Evolutionary conservation across 225 moss, liverwort and hornwort genomes (phyloP).

Genomic region (Climacium dendroides): DNA sequence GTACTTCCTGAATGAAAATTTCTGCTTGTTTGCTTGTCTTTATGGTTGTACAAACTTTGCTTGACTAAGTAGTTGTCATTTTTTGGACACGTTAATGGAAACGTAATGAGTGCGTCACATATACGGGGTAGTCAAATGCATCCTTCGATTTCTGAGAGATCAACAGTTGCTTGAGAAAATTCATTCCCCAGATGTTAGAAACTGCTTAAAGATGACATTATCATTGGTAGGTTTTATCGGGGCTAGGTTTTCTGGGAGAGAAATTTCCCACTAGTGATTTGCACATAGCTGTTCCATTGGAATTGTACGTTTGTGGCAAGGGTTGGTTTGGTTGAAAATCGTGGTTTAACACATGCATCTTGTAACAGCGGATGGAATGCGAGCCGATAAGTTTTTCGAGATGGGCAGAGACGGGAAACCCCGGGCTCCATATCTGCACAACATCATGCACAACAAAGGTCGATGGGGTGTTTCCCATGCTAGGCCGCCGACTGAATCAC

Average conservation of each 20-base stretch:
- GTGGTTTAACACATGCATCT: background rate
- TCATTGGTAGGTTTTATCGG: background rate
- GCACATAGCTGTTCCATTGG: background rate
- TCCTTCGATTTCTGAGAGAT: background rate
- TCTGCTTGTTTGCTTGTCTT: background rate
- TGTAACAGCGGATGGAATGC: constrained; percentile 85
- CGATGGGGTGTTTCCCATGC: constrained; percentile 99
- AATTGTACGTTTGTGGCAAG: background rate
- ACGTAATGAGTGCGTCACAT: background rate
- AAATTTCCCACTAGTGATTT: background rate
- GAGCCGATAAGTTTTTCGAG: constrained; percentile 96
- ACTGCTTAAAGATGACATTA: background rate
- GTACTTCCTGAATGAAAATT: background rate
- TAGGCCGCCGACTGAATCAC: constrained; percentile 92
- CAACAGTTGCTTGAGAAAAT: background rate
- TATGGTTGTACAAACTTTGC: background rate
- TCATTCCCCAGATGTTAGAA: background rate
- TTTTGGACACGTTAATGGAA: background rate
- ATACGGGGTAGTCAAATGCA: background rate
- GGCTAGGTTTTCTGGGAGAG: background rate
- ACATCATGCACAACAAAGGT: constrained; percentile 63
- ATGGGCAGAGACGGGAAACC: constrained; percentile 42
- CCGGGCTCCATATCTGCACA: constrained; percentile 84
- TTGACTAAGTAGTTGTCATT: background rate
- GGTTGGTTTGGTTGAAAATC: background rate